Evolutionary conservation across 1,139 yeast species (phyloP), one percentile per base, ranked within the genome.

Genomic region (Magnusiomyces suaveolens): DNA sequence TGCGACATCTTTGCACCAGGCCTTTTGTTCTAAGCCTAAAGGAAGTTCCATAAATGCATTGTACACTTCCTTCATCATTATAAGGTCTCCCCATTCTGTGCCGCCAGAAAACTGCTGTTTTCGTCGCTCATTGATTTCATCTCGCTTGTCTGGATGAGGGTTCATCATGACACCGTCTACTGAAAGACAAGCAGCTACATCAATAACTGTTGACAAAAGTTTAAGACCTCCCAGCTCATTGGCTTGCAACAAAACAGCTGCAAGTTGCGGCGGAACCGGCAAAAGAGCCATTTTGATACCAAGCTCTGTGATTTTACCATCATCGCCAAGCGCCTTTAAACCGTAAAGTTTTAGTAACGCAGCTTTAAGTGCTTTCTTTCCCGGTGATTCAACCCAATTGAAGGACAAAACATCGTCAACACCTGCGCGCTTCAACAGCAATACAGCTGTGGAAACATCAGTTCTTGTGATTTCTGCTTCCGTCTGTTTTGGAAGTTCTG

Each of bases 311-410:
- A 92, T 82, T 36, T 78, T 72, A 0, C 97, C 97, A 1, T 69
- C 63, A 61, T 84, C 87, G 66, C 87, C 81, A 52, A 92, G 73
- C 0, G 98, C 97, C 1, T 83, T 83, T 49, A 92, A 73, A 2
- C 88, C 78, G 66, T 84, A 87, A 48, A 94, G 75, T 50, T 89
- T 86, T 56, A 83, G 81, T 54, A 92, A 74, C 0, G 96, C 95
- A 56, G 89, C 75, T 21, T 85, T 69, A 41, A 92, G 75, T 0
- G 97, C 78, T 16, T 83, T 86, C 60, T 81, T 78, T 1, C 94
- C 90, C 0, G 98, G 98, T 60, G 86, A 80, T 65, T 92, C 96
- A 50, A 94, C 75, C 97, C 97, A 92, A 18, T 87, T 77, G 90
- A 97, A 92, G 55, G 82, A 80, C 49, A 89, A 70, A 46, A 92